These are phyloP conservation scores for Kalmanozyma brasiliensis DNA, from an alignment of 1,284 basidiomycete genomes.

Conservation along the genomic window DNA sequence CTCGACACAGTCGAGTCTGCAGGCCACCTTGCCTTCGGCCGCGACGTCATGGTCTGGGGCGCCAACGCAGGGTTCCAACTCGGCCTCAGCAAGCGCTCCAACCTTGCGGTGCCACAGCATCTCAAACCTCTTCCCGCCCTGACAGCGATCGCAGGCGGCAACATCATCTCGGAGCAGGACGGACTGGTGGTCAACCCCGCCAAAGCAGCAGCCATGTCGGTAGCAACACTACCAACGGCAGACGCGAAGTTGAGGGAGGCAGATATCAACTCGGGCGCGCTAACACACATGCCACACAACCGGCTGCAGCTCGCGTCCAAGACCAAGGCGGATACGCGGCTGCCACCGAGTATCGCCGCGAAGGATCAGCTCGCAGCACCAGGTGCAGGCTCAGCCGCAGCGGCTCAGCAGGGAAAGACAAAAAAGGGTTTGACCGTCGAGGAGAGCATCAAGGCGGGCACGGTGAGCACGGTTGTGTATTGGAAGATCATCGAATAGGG, in stretches of 20 bases:
- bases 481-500: conserved; percentile 50
- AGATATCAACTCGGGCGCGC: conserved; percentile 54
- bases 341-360: conserved; percentile 21
- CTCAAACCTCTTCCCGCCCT: conserved; percentile 70
- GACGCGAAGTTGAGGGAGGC: conserved; percentile 49
- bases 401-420: conserved; percentile 15
- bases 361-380: conserved; percentile 11
- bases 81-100: conserved; percentile 84
- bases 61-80: conserved; percentile 61
- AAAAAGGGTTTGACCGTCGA: conserved; percentile 51
- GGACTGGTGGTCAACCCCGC: conserved; percentile 17
- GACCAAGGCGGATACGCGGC: conserved; percentile 43
- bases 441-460: conserved; percentile 55
- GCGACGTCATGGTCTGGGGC: conserved; percentile 73
- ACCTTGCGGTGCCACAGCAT: conserved; percentile 76
- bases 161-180: conserved; percentile 30
- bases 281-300: conserved; percentile 64
- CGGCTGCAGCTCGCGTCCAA: conserved; percentile 55
- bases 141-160: conserved; percentile 24
- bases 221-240: conserved; percentile 12
- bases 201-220: conserved; percentile 19
- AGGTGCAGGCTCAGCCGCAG: background rate
- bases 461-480: conserved; percentile 56
- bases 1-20: conserved; percentile 61
- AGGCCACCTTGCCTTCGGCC: conserved; percentile 68